phyloP scores from a whole-genome alignment of 495 filamentous ascomycete genomes.

The Penicillium coffeae region DNA sequence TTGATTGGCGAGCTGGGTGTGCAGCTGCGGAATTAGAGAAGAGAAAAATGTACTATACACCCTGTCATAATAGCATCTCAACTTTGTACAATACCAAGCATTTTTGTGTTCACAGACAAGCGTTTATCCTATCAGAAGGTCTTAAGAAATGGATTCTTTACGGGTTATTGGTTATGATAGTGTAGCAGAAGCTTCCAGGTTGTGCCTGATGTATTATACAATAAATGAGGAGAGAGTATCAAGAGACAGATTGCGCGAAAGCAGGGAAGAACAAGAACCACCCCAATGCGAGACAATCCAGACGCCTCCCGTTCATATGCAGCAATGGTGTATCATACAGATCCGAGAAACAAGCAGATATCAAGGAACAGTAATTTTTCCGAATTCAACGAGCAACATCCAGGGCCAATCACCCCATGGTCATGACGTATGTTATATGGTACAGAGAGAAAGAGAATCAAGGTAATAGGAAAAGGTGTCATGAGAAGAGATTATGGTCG shows the following conservation, averaged over 20 bases:
- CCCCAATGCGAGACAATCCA: constrained; percentile 30
- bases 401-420: constrained; percentile 27
- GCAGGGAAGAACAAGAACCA: constrained; percentile 19
- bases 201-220: constrained; percentile 34
- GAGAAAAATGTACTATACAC: constrained; percentile 14
- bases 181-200: background rate
- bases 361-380: constrained; percentile 21
- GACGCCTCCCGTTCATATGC: constrained; percentile 34
- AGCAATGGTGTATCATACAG: constrained; percentile 42
- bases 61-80: constrained; percentile 3
- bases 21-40: constrained; percentile 61
- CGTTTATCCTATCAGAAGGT: too few relatives aligned
- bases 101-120: background rate
- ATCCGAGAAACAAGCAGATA: constrained; percentile 28
- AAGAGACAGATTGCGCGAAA: constrained; percentile 19
- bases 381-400: constrained; percentile 23
- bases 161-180: too few relatives aligned
- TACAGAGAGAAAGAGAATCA: constrained; percentile 31
- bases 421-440: constrained; percentile 41
- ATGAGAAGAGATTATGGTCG: constrained; percentile 8
- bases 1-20: constrained; percentile 70
- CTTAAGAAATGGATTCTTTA: too few relatives aligned
- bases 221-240: constrained; percentile 35
- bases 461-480: constrained; percentile 7
- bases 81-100: constrained; percentile 19